phyloP scores from a whole-genome alignment of 768 basidiomycete genomes.

The Leccinum olivaceopallidum region DNA sequence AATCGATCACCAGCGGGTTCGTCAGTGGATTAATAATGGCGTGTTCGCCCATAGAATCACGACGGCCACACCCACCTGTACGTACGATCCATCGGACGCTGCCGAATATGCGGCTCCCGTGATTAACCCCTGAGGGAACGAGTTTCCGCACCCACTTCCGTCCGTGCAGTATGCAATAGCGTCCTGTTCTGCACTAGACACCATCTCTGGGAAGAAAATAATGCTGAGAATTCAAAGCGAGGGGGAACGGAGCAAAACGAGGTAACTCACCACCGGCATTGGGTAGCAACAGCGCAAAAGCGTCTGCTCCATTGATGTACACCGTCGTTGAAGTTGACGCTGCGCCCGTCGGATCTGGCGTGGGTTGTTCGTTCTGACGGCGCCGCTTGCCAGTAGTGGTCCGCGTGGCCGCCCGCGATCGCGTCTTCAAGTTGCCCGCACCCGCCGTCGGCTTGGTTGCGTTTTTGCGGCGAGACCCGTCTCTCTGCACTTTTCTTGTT shows the following conservation, averaged over 20 bases:
- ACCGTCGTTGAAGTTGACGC: conserved; percentile 37
- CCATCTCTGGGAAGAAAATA: conserved; percentile 30
- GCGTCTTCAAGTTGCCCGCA: background rate
- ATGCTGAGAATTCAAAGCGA: background rate
- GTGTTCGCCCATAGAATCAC: background rate
- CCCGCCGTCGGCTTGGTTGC: background rate
- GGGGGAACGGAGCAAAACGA: background rate
- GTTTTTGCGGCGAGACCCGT: background rate
- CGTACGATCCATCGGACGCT: conserved; percentile 40
- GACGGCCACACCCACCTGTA: conserved; percentile 33
- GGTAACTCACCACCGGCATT: conserved; percentile 31
- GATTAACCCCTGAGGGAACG: conserved; percentile 39
- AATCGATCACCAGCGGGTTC: background rate
- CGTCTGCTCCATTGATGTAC: conserved; percentile 28
- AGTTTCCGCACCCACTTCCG: conserved; percentile 28
- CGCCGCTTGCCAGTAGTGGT: conserved; percentile 18
- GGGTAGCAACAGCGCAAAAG: conserved; percentile 41
- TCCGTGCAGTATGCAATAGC: conserved; percentile 39
- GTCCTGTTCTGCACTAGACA: conserved; percentile 41
- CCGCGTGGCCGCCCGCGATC: conserved; percentile 10
- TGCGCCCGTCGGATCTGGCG: conserved; percentile 41
- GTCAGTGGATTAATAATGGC: background rate
- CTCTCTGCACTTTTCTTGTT: background rate
- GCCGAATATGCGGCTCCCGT: conserved; percentile 34
- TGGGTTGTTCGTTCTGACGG: conserved; percentile 34